Evolutionary conservation across 2,329 filamentous ascomycete genomes (phyloP).

Genomic region (Xylaria multiplex): DNA sequence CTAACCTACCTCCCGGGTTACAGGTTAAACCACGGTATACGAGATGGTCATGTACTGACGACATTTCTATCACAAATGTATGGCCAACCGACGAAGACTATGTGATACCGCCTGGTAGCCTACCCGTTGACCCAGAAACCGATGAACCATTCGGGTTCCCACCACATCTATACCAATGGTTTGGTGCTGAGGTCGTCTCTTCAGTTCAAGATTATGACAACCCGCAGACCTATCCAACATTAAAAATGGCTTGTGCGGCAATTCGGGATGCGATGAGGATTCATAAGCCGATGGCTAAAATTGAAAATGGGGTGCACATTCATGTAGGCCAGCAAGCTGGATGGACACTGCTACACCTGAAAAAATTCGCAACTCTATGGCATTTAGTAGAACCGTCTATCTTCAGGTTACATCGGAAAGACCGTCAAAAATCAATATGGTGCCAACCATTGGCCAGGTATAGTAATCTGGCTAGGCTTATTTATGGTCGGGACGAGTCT

Average conservation of each 20-base stretch:
- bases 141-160: neutral
- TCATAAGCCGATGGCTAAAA: constrained; percentile 36
- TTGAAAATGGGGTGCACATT: constrained; percentile 36
- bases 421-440: constrained; percentile 12
- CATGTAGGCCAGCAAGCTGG: constrained; percentile 40
- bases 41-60: constrained; percentile 18
- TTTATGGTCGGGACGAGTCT: neutral
- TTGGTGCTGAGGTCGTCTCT: constrained; percentile 35
- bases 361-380: constrained; percentile 42
- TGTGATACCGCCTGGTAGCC: neutral
- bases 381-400: constrained; percentile 33
- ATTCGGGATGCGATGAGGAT: constrained; percentile 39
- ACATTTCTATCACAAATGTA: neutral
- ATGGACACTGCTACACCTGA: constrained; percentile 40
- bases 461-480: neutral
- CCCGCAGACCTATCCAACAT: neutral
- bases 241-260: constrained; percentile 31
- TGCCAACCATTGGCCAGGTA: neutral
- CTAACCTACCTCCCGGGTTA: neutral
- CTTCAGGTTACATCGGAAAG: constrained; percentile 35
- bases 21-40: neutral
- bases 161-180: constrained; percentile 36
- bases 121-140: neutral
- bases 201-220: constrained; percentile 38
- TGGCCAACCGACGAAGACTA: constrained; percentile 3